These are phyloP conservation scores for Plantago lanceolata DNA, from an alignment of 305 asterid species.

Conservation along the genomic window DNA sequence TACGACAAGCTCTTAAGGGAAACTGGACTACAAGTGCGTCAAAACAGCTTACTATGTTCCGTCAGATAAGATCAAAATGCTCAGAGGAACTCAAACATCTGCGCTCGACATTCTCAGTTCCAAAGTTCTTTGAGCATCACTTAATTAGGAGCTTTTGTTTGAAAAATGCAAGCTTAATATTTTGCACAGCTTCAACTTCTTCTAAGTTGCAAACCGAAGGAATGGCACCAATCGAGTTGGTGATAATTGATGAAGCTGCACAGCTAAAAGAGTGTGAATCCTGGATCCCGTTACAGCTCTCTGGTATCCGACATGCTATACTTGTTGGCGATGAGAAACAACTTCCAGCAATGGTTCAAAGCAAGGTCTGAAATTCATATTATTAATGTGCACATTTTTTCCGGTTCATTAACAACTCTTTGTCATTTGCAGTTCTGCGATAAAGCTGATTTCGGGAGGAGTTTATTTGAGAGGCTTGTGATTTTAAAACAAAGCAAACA, in stretches of 20 bases:
- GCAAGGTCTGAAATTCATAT: slow-evolving; percentile 46
- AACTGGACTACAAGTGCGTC: not conserved
- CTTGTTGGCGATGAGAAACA: slow-evolving; percentile 79
- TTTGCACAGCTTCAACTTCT: slow-evolving; percentile 69
- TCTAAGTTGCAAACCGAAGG: slow-evolving; percentile 32
- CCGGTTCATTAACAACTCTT: not conserved
- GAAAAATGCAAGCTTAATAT: slow-evolving; percentile 36
- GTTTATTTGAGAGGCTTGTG: slow-evolving; percentile 67
- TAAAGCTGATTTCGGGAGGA: slow-evolving; percentile 57
- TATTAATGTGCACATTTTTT: not conserved
- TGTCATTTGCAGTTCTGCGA: slow-evolving; percentile 47
- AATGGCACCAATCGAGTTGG: slow-evolving; percentile 37
- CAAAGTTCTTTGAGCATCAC: slow-evolving; percentile 9
- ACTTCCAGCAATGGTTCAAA: slow-evolving; percentile 72
- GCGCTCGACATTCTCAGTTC: slow-evolving; percentile 17
- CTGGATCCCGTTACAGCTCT: slow-evolving; percentile 54
- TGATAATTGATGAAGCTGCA: slow-evolving; percentile 77
- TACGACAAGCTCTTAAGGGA: not conserved
- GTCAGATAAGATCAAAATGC: slow-evolving; percentile 23
- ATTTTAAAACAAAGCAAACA: slow-evolving; percentile 50
- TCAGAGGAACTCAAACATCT: slow-evolving; percentile 29
- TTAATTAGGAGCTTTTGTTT: slow-evolving; percentile 37
- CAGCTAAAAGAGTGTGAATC: slow-evolving; percentile 78
- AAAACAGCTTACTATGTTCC: slow-evolving; percentile 13
- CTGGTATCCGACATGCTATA: slow-evolving; percentile 53